These are phyloP conservation scores for Ochromonadaceae sp. DNA, from an alignment of 352 stramenopile species.

Conservation along the genomic window DNA sequence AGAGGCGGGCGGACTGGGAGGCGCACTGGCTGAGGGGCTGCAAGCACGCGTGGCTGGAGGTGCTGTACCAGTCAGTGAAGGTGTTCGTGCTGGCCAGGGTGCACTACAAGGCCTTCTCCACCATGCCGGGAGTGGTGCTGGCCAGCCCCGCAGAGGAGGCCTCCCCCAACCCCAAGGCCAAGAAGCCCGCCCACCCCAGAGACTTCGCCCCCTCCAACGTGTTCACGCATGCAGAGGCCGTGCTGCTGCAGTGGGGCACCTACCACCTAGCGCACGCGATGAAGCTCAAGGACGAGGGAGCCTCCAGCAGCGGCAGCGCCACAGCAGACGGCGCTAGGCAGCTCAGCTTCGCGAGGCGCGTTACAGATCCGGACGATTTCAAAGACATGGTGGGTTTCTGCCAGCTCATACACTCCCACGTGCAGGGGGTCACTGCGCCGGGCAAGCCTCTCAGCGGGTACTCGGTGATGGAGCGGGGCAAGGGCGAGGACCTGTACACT, in stretches of 20 bases:
- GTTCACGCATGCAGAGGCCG: conserved; percentile 68
- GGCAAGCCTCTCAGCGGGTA: conserved; percentile 27
- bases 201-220: conserved; percentile 59
- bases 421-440: conserved; percentile 50
- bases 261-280: conserved; percentile 27
- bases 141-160: not conserved
- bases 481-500: conserved; percentile 40
- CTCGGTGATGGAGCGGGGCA: conserved; percentile 13
- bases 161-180: not conserved
- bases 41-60: conserved; percentile 51
- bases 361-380: conserved; percentile 47
- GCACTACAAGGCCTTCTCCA: conserved; percentile 52
- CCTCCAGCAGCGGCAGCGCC: not conserved
- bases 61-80: conserved; percentile 72
- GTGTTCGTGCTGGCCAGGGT: conserved; percentile 74
- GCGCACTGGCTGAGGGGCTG: conserved; percentile 30
- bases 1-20: conserved; percentile 22
- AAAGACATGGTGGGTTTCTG: conserved; percentile 57
- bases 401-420: conserved; percentile 59
- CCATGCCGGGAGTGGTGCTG: conserved; percentile 38
- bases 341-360: conserved; percentile 16
- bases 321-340: not conserved
- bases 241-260: conserved; percentile 71
- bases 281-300: conserved; percentile 28
- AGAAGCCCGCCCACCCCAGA: conserved; percentile 15